Percentiles rank a stretch among this genome's conserved stretches.
These are phyloP conservation scores for Henckelia pumila DNA, from an alignment of 257 asterid species.

Conservation along the genomic window DNA sequence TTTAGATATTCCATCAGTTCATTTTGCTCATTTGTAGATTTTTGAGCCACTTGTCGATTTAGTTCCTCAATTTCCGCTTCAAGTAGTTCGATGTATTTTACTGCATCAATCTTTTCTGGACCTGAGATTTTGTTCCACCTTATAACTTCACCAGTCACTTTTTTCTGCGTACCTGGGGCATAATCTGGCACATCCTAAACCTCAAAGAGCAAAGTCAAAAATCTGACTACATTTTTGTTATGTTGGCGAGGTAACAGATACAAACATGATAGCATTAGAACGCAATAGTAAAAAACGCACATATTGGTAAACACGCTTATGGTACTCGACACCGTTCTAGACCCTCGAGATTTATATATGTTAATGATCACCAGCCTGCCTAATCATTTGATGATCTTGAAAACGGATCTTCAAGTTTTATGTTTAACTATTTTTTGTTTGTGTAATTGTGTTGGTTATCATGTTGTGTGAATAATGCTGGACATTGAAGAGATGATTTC, in stretches of 20 bases:
- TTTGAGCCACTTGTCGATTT: conserved; percentile 76
- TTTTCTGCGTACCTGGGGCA: conserved; percentile 96
- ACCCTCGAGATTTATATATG: too few species aligned
- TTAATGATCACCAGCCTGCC: too few species aligned
- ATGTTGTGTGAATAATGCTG: too few species aligned
- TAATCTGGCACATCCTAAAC: conserved; percentile 76
- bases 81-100: conserved; percentile 90
- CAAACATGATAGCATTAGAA: conserved; percentile 14
- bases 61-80: conserved; percentile 98
- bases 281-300: conserved; percentile 8
- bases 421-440: too few species aligned
- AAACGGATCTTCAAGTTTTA: too few species aligned
- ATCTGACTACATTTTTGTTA: conserved; percentile 10
- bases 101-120: conserved; percentile 83
- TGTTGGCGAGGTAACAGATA: conserved; percentile 10
- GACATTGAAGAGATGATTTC: too few species aligned
- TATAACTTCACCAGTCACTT: conserved; percentile 90
- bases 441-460: too few species aligned
- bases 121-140: conserved; percentile 94
- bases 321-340: too few species aligned
- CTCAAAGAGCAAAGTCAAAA: conserved; percentile 26
- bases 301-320: neutral
- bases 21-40: conserved; percentile 64
- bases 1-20: conserved; percentile 85
- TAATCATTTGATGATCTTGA: too few species aligned